Evolutionary conservation across 1,139 yeast species (phyloP), one percentile per base, ranked within the genome.

Genomic region (Diutina rugosa): DNA sequence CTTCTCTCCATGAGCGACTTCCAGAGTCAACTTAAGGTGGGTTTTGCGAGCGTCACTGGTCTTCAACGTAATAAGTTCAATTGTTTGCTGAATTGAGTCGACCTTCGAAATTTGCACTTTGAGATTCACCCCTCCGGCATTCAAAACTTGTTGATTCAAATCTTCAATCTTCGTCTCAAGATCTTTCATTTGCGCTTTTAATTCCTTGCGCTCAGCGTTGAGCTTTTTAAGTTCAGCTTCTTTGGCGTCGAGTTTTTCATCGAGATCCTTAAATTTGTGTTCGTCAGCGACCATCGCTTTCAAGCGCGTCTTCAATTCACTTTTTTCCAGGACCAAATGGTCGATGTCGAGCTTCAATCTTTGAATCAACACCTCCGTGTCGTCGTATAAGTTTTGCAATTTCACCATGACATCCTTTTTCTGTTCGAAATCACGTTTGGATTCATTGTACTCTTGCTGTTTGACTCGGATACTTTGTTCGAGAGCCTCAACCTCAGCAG

Each of bases 71-170:
- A 82, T 70, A 26, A 87, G 79, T 58, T 85, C 88, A 52, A 88
- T 79, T 63, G 82, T 80, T 63, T 87, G 90, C 55, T 76, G 75
- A 47, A 87, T 74, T 1, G 95, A 86, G 63, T 85, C 93, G 12
- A 93, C 97, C 63, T 84, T 87, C 1, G 95, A 80, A 61, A 84
- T 87, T 64, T 90, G 97, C 60, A 87, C 69, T 57, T 91, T 83
- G 61, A 93, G 76, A 60, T 85, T 85, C 12, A 88, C 85, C 61
- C 99, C 99, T 56, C 99, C 99, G 56, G 90, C 87, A 58, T 87
- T 86, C 88, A 91, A 82, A 46, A 95, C 89, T 65, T 85, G 78
- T 58, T 85, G 89, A 63, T 90, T 91, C 7, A 90, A 70, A 0
- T 64, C 74, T 14, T 77, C 74, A 52, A 91, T 87, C 58, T 79